A percentile compares a stretch with the other conserved stretches of the same genome.
Evolutionary conservation across 768 basidiomycete species (phyloP).

Genomic region (Xanthoconium purpureum): DNA sequence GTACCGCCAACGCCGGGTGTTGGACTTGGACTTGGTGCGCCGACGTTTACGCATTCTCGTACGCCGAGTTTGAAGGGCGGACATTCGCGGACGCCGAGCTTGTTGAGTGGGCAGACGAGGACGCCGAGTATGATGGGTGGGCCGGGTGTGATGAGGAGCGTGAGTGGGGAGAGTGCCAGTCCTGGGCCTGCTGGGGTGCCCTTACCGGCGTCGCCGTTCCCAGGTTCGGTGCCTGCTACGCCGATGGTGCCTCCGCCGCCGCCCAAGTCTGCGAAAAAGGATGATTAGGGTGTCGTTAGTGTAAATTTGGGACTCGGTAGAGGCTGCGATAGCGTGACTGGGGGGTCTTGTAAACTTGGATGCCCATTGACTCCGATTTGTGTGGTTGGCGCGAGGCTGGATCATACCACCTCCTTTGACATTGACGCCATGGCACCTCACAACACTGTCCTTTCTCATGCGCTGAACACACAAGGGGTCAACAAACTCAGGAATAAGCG

Average conservation of each 20-base stretch:
- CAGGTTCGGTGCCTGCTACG: constrained; percentile 14
- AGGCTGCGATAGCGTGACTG: no score
- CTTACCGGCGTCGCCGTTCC: constrained; percentile 23
- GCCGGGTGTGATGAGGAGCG: constrained; percentile 5
- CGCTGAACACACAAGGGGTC: constrained; percentile 57
- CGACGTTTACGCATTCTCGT: constrained; percentile 17
- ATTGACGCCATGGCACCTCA: constrained; percentile 28
- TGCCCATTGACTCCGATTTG: neutral
- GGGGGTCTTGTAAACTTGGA: neutral
- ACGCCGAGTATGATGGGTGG: neutral
- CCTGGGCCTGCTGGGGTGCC: constrained; percentile 9
- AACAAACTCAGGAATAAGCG: constrained; percentile 73
- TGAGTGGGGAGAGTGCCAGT: constrained; percentile 11
- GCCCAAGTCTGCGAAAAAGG: constrained; percentile 23
- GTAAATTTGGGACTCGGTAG: neutral
- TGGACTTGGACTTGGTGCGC: constrained; percentile 30
- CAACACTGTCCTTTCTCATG: constrained; percentile 56
- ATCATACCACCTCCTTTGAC: neutral
- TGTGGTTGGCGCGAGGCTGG: neutral
- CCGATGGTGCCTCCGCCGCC: constrained; percentile 23
- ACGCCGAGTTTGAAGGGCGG: constrained; percentile 18
- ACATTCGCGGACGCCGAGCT: constrained; percentile 21
- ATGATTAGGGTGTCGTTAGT: constrained; percentile 18
- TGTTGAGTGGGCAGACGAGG: constrained; percentile 14
- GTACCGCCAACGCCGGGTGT: constrained; percentile 27